A percentile compares a stretch with the other conserved stretches of the same genome.
phyloP scores from a whole-genome alignment of 208 protist species.

The Trypanosoma congolense region DNA sequence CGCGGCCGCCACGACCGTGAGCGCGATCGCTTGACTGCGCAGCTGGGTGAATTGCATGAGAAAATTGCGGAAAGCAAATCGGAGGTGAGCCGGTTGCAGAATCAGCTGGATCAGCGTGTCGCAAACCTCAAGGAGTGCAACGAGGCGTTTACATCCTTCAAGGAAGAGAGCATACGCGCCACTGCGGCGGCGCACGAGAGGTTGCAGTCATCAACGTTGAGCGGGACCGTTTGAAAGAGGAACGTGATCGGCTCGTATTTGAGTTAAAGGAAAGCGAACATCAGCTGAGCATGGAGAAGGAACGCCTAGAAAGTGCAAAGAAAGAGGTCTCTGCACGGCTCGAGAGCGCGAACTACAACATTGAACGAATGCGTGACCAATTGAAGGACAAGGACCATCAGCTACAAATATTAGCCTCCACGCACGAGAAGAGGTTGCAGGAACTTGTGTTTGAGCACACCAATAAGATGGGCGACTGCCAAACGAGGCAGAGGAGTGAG shows the following conservation, averaged over 20 bases:
- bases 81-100: slow-evolving; percentile 24
- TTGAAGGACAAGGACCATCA: slow-evolving; percentile 56
- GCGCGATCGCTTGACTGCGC: slow-evolving; percentile 1
- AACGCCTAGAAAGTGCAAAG: slow-evolving; percentile 29
- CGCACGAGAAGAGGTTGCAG: slow-evolving; percentile 40
- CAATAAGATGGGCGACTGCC: slow-evolving; percentile 27
- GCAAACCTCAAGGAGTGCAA: slow-evolving; percentile 22
- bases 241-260: slow-evolving; percentile 37
- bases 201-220: slow-evolving; percentile 27
- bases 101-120: background rate
- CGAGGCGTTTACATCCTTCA: background rate
- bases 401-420: slow-evolving; percentile 21
- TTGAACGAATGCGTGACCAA: slow-evolving; percentile 34
- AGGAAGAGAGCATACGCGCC: slow-evolving; percentile 18
- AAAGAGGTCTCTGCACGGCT: slow-evolving; percentile 22
- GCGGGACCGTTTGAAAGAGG: slow-evolving; percentile 22
- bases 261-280: slow-evolving; percentile 38
- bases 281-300: slow-evolving; percentile 30
- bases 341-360: slow-evolving; percentile 28
- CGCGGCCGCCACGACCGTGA: slow-evolving; percentile 19
- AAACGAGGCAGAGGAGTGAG: slow-evolving; percentile 33
- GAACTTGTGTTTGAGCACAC: slow-evolving; percentile 33
- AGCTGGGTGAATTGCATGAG: slow-evolving; percentile 9
- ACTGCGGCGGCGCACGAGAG: slow-evolving; percentile 35
- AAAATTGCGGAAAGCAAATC: slow-evolving; percentile 18